Conservation (phyloP, 164 flowering plant genomes). For the Vitis riparia region DNA sequence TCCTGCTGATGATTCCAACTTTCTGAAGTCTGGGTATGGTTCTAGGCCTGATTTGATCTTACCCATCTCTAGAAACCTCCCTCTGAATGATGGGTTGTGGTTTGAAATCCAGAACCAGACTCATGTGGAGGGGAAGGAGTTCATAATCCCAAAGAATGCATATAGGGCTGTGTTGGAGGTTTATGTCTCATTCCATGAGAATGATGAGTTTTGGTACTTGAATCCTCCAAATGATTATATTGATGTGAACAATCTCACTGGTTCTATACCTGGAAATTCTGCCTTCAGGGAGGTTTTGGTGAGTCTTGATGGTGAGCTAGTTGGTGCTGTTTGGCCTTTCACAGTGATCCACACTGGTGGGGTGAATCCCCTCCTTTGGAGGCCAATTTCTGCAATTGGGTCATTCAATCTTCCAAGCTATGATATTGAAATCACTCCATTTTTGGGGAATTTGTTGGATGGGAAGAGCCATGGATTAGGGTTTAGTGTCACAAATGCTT, state of each 20-base stretch:
- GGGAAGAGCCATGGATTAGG: neutral
- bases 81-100: neutral
- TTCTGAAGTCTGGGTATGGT: neutral
- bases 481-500: neutral
- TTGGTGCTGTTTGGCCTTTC: neutral
- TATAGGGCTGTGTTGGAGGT: neutral
- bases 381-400: neutral
- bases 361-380: constrained; percentile 2
- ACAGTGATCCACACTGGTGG: neutral
- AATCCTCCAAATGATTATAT: neutral
- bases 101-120: constrained; percentile 1
- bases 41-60: constrained; percentile 1
- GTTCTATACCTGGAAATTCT: neutral
- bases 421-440: constrained; percentile 1
- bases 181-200: constrained; percentile 4
- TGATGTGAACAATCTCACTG: neutral
- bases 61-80: neutral
- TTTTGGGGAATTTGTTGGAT: neutral
- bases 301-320: constrained; percentile 4
- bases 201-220: constrained; percentile 5
- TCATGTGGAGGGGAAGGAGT: neutral
- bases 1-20: neutral
- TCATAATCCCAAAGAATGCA: neutral
- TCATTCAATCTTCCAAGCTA: neutral
- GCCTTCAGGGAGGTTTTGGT: constrained; percentile 6